These are phyloP conservation scores for Poa annua DNA, from an alignment of 176 grass and related monocot species.

Conservation along the genomic window DNA sequence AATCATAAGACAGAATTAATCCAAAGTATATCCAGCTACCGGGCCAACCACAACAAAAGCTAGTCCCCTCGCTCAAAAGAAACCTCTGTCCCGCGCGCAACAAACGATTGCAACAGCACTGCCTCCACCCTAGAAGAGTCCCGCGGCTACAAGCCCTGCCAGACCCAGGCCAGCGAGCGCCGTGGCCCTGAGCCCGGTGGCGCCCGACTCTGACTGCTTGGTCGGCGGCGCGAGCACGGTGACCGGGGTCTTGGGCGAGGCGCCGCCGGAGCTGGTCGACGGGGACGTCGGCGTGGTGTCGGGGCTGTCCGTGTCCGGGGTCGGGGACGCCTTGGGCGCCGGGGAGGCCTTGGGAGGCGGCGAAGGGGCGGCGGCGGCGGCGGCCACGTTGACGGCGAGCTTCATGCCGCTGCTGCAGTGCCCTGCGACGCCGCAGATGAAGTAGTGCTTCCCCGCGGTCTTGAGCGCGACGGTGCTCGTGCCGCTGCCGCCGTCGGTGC, in stretches of 20 bases:
- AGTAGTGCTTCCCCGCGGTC: conserved; percentile 79
- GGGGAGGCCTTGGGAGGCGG: conserved; percentile 23
- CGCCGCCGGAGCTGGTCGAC: conserved; percentile 27
- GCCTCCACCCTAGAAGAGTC: conserved; percentile 77
- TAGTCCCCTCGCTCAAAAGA: conserved; percentile 29
- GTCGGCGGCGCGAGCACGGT: conserved; percentile 18
- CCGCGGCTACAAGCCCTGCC: conserved; percentile 45
- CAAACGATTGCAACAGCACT: conserved; percentile 61
- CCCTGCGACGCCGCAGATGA: conserved; percentile 66
- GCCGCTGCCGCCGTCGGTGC: conserved; percentile 60
- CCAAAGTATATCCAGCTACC: conserved; percentile 7
- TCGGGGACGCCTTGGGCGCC: conserved; percentile 24
- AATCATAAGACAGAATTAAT: neutral
- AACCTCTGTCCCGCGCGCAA: conserved; percentile 33
- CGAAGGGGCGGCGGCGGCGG: conserved; percentile 41
- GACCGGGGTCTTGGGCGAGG: conserved; percentile 33
- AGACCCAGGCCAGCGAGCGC: conserved; percentile 33
- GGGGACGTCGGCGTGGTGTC: conserved; percentile 32
- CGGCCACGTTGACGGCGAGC: conserved; percentile 56
- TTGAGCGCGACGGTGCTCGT: conserved; percentile 63
- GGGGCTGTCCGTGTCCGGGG: conserved; percentile 34
- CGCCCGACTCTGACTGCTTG: conserved; percentile 41
- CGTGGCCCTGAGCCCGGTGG: conserved; percentile 39
- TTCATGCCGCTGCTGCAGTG: conserved; percentile 90
- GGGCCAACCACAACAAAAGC: neutral